These are phyloP conservation scores for Nicotiana obtusifolia DNA, from an alignment of 257 asterid genomes.

Conservation along the genomic window DNA sequence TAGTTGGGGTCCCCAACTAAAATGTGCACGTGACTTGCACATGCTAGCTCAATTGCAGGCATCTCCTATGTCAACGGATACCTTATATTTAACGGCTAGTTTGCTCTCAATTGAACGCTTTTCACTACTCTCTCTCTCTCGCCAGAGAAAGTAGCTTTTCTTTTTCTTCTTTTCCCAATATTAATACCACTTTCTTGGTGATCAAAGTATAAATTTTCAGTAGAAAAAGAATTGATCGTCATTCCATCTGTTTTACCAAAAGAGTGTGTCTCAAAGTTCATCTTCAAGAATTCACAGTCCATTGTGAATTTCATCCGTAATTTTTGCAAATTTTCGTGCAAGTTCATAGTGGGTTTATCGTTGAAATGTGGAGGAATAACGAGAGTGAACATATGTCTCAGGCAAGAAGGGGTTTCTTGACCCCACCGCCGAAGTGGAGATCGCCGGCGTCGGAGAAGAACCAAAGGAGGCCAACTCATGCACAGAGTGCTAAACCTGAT, in stretches of 20 bases:
- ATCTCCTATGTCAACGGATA: background rate
- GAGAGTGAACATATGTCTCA: background rate
- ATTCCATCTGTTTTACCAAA: background rate
- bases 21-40: background rate
- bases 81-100: slow-evolving; percentile 8
- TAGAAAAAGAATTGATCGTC: background rate
- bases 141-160: slow-evolving; percentile 3
- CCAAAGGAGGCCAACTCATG: slow-evolving; percentile 29
- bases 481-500: slow-evolving; percentile 25
- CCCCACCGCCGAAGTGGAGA: slow-evolving; percentile 67
- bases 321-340: background rate
- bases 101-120: background rate
- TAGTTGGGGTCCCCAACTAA: no score
- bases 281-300: background rate
- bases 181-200: background rate
- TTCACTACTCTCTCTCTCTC: background rate
- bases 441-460: slow-evolving; percentile 51
- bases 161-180: background rate
- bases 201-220: background rate
- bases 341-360: background rate
- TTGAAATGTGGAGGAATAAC: background rate
- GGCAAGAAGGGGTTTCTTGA: slow-evolving; percentile 52
- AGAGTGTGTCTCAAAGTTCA: background rate
- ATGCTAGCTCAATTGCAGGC: background rate
- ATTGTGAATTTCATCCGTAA: background rate